These are phyloP conservation scores for Herpotrichia juniperi DNA, from an alignment of 2,329 filamentous ascomycete species.

Conservation along the genomic window DNA sequence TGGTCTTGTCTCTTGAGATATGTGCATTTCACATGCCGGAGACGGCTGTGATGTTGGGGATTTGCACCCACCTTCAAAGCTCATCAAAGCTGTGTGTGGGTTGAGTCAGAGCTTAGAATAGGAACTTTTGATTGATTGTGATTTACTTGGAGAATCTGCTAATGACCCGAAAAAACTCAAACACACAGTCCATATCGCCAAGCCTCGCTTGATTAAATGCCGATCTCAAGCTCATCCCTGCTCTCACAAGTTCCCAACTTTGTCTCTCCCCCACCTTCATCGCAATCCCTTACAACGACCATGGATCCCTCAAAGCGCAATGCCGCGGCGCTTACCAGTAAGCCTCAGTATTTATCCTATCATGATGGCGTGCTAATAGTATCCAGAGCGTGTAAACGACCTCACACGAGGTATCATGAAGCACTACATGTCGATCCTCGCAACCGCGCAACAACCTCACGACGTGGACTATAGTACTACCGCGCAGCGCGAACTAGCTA, in stretches of 20 bases:
- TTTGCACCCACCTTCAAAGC: no score
- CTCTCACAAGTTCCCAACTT: neutral
- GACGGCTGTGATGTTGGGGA: no score
- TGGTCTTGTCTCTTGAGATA: no score
- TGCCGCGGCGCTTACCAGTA: conserved; percentile 48
- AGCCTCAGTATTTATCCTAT: neutral
- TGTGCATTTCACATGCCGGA: no score
- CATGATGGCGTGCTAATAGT: neutral
- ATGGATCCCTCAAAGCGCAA: conserved; percentile 52
- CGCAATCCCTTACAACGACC: neutral
- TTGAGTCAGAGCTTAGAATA: no score
- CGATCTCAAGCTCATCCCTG: neutral
- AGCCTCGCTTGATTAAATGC: neutral
- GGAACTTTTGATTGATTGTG: no score
- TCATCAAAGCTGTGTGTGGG: no score
- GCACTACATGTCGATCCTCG: conserved; percentile 62
- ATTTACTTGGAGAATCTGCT: no score
- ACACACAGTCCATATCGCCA: neutral
- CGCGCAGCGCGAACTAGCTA: conserved; percentile 63
- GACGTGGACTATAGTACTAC: conserved; percentile 59
- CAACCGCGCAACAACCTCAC: conserved; percentile 58
- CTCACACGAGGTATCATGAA: conserved; percentile 52
- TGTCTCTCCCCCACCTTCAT: neutral
- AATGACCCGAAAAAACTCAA: neutral
- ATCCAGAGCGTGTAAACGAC: conserved; percentile 46